Evolutionary conservation across 2,329 filamentous ascomycete species (phyloP).

Genomic region (Fonsecaea pugnacius): DNA sequence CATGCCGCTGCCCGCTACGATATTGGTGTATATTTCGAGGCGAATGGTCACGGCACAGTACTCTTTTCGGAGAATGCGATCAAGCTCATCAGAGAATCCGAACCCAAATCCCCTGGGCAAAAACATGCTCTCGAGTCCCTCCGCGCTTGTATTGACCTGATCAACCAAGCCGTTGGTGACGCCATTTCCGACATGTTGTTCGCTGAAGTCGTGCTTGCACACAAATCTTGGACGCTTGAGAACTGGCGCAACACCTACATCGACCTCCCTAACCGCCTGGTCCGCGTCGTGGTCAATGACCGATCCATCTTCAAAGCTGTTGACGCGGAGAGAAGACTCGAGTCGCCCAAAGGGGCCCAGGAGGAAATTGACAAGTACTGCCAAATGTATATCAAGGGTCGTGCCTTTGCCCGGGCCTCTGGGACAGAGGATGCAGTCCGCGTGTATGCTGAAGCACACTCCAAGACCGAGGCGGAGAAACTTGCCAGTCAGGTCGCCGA

Average conservation of each 20-base stretch:
- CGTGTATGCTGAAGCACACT: conserved; percentile 93
- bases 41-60: conserved; percentile 95
- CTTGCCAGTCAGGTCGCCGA: conserved; percentile 80
- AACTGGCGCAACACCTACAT: conserved; percentile 94
- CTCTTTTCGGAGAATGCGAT: conserved; percentile 87
- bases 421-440: conserved; percentile 96
- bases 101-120: conserved; percentile 89
- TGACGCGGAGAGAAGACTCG: conserved; percentile 87
- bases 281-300: conserved; percentile 85
- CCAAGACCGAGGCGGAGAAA: conserved; percentile 86
- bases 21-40: conserved; percentile 97
- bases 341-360: conserved; percentile 78
- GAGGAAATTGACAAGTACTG: conserved; percentile 84
- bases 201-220: conserved; percentile 92
- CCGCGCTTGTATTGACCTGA: conserved; percentile 80
- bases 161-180: conserved; percentile 98
- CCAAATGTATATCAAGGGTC: conserved; percentile 85
- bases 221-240: conserved; percentile 86
- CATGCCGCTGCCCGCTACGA: conserved; percentile 96
- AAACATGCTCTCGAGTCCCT: conserved; percentile 86
- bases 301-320: conserved; percentile 89
- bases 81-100: conserved; percentile 74
- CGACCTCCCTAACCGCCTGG: conserved; percentile 93
- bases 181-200: conserved; percentile 94
- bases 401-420: conserved; percentile 87